Evolutionary conservation across 1,139 yeast species (phyloP).

Genomic region (Kluyveromyces marxianus): DNA sequence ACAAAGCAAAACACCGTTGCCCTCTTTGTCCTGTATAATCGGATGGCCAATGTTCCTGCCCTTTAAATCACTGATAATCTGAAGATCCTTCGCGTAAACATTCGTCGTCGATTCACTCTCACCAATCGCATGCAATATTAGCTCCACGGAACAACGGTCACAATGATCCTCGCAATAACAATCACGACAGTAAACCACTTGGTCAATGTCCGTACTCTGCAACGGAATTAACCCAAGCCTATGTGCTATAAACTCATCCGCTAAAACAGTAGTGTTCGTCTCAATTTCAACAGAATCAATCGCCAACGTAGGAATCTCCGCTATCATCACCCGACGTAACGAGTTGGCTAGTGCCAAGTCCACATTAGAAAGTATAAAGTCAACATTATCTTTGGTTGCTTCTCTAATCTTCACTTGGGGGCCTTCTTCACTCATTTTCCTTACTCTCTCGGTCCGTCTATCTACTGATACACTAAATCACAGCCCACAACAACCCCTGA

Average conservation of each 20-base stretch:
- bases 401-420: conserved; percentile 88
- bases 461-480: no score
- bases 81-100: conserved; percentile 82
- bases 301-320: conserved; percentile 94
- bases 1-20: conserved; percentile 81
- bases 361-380: conserved; percentile 79
- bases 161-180: conserved; percentile 98
- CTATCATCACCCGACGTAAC: conserved; percentile 80
- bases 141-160: conserved; percentile 84
- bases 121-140: conserved; percentile 80
- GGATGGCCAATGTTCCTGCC: conserved; percentile 64
- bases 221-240: conserved; percentile 87
- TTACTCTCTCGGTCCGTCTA: no score
- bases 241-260: conserved; percentile 94
- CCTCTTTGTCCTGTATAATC: conserved; percentile 67
- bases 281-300: conserved; percentile 95
- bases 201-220: conserved; percentile 75
- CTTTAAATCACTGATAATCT: conserved; percentile 39
- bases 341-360: conserved; percentile 92
- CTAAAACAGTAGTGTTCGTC: conserved; percentile 85
- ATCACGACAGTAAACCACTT: conserved; percentile 76
- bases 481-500: no score
- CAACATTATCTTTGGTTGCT: conserved; percentile 79
- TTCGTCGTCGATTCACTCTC: conserved; percentile 83
- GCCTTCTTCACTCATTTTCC: conserved; percentile 37